A percentile compares a stretch with the other conserved stretches of the same genome.
phyloP scores from a whole-genome alignment of 202 grass and related monocot genomes.

The Tripidium arundinaceum region DNA sequence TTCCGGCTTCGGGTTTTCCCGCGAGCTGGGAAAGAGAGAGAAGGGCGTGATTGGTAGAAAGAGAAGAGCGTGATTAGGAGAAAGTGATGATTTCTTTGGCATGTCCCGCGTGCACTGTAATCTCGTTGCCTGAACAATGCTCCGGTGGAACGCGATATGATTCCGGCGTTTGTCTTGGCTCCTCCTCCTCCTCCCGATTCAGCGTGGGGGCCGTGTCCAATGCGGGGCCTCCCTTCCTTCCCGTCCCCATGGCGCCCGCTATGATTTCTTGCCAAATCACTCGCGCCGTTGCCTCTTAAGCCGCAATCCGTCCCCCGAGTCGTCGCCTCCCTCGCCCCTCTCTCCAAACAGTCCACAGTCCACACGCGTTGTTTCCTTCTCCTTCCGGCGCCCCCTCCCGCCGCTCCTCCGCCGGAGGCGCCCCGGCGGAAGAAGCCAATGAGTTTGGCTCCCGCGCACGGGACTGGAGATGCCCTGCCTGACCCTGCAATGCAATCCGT shows the following conservation, averaged over 20 bases:
- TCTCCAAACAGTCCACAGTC: background rate
- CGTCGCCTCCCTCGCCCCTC: background rate
- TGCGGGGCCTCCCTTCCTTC: conserved; percentile 4
- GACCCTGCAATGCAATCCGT: conserved; percentile 22
- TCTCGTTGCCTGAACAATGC: too few species aligned
- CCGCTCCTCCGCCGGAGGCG: background rate
- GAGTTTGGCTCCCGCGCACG: background rate
- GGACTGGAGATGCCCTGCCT: conserved; percentile 5
- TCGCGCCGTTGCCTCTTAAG: conserved; percentile 18
- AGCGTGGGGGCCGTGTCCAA: background rate
- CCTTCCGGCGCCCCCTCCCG: background rate
- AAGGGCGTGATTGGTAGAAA: too few species aligned
- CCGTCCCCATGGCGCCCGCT: conserved; percentile 5
- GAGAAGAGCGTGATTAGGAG: too few species aligned
- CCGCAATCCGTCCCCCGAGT: background rate
- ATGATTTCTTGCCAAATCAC: conserved; percentile 21
- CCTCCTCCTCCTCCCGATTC: background rate
- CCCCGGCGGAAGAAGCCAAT: background rate
- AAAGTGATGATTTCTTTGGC: too few species aligned
- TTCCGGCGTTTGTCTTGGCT: background rate
- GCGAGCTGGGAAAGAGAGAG: background rate
- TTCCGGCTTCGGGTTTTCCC: conserved; percentile 31
- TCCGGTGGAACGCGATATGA: background rate
- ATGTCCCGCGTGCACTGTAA: too few species aligned
- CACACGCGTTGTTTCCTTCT: background rate